These are phyloP conservation scores for Mycena sanguinolenta DNA, from an alignment of 768 basidiomycete genomes.

Conservation along the genomic window DNA sequence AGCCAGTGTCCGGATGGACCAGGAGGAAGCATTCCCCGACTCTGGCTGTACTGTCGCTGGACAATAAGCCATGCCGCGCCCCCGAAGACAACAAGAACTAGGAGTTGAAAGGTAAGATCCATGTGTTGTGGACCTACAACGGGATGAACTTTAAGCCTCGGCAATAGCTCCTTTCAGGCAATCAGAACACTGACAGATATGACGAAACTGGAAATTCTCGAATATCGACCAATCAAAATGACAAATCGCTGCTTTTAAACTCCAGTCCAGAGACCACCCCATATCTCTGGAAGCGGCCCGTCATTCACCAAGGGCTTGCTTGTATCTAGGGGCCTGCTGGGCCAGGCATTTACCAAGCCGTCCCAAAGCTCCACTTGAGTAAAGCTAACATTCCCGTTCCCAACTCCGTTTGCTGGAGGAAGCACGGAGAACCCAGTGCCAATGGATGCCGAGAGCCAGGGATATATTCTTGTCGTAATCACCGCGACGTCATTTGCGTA, in stretches of 20 bases:
- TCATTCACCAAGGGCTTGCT: conserved; percentile 30
- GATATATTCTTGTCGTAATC: conserved; percentile 25
- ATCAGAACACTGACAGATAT: too few species aligned
- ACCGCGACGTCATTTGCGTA: conserved; percentile 33
- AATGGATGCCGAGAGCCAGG: conserved; percentile 27
- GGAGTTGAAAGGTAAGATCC: neutral
- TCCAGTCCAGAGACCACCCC: conserved; percentile 29
- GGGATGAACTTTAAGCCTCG: neutral
- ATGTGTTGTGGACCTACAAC: neutral
- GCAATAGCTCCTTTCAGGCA: too few species aligned
- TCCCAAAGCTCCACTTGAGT: conserved; percentile 30
- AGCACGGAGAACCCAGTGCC: conserved; percentile 24
- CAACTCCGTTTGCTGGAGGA: conserved; percentile 5
- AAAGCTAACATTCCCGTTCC: conserved; percentile 15
- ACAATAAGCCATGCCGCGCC: conserved; percentile 11
- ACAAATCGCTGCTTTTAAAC: neutral
- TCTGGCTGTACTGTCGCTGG: neutral
- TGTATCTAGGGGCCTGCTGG: conserved; percentile 15
- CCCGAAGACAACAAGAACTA: conserved; percentile 6
- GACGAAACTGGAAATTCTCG: neutral
- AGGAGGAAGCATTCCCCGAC: conserved; percentile 49
- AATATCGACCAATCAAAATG: neutral
- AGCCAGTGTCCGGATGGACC: conserved; percentile 58
- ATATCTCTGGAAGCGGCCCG: conserved; percentile 28
- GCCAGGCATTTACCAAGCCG: conserved; percentile 31